Percentiles rank a stretch among this genome's conserved stretches.
phyloP scores from a whole-genome alignment of 2,329 filamentous ascomycete species.

The Orbilia blumenaviensis region DNA sequence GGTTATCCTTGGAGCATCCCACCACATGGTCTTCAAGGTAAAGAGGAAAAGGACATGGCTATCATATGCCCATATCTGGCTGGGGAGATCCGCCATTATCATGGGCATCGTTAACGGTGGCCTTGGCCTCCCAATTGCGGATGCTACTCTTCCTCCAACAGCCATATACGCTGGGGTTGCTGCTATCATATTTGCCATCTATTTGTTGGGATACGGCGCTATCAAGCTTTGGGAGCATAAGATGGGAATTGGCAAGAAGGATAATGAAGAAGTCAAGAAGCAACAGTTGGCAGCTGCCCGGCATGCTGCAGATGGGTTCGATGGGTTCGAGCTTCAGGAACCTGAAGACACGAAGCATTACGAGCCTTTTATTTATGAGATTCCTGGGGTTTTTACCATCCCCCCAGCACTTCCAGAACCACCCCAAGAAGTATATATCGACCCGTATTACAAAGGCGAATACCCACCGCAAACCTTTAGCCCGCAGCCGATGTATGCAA shows the following conservation, averaged over 20 bases:
- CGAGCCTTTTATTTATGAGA: slow-evolving; percentile 51
- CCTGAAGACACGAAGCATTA: slow-evolving; percentile 44
- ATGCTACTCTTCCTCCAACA: slow-evolving; percentile 15
- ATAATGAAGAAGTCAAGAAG: slow-evolving; percentile 20
- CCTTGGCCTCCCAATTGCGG: slow-evolving; percentile 64
- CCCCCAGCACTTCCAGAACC: slow-evolving; percentile 25
- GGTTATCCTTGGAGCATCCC: slow-evolving; percentile 68
- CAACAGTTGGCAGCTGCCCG: slow-evolving; percentile 27
- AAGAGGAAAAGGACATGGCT: slow-evolving; percentile 65
- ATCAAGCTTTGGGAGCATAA: slow-evolving; percentile 50
- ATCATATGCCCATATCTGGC: slow-evolving; percentile 71
- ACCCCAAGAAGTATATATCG: slow-evolving; percentile 42
- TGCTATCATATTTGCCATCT: slow-evolving; percentile 34
- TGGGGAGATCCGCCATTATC: slow-evolving; percentile 68
- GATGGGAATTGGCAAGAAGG: slow-evolving; percentile 48
- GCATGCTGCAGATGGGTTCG: slow-evolving; percentile 39
- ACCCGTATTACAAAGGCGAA: slow-evolving; percentile 51
- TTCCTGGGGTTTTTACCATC: slow-evolving; percentile 46
- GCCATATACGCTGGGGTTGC: slow-evolving; percentile 40
- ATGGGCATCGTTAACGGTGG: slow-evolving; percentile 73
- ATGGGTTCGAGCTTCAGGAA: slow-evolving; percentile 48
- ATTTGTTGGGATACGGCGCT: slow-evolving; percentile 38
- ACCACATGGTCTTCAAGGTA: slow-evolving; percentile 68
- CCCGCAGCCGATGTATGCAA: slow-evolving; percentile 45
- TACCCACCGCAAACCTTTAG: slow-evolving; percentile 47